Base-by-base conservation (phyloP, 2,329 filamentous ascomycete species). In the Fusarium oxysporum region DNA sequence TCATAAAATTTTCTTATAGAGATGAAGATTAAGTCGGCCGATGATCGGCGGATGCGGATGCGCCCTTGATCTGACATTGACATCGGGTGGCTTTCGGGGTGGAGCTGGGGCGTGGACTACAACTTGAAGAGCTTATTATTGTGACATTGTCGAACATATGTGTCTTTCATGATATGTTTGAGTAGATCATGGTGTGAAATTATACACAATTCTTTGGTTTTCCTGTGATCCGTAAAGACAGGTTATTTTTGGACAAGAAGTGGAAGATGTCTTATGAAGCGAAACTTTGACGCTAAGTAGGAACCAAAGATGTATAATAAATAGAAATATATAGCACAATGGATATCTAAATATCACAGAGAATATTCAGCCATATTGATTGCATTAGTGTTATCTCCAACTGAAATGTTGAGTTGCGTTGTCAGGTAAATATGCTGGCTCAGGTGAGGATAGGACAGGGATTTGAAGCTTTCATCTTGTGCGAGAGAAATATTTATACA, bases 31-130 rank as follows among this genome's bases (percentile, higher is more conserved):
- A 33, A 13, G 17, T 38, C 59, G 55, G 37, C 57, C 57, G 48
- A 61, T 62, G 25, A 44, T 44, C 53, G 51, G 53, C 59, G 56
- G 28, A 28, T 28, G 28, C 28, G 28, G 28, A 28, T 28, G 8
- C 62, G 62, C 62, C 62, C 56, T 64, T 51, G 45, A 53, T 44
- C 13, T 62, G 56, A 64, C 62, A 64, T 61, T 28, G 56, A 62
- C 56, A 62, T 41, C 19, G 30, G 50, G 32, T 41, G 33, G 25
- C n/a, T 56, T 37, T 13, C 5, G 3, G n/a, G 30, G 59, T 62
- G 59, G 51, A 37, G 59, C 23, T 58, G 23, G 51, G 37, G 25
- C 35, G 35, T 43, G 25, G 23, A 54, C 23, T 30, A 11, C 21
- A 40, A 32, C 35, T 32, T 23, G 37, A 6, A 32, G 19, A 19